Evolutionary conservation across 2,329 filamentous ascomycete species (phyloP).

Genomic region (Beauveria rudraprayagi): DNA sequence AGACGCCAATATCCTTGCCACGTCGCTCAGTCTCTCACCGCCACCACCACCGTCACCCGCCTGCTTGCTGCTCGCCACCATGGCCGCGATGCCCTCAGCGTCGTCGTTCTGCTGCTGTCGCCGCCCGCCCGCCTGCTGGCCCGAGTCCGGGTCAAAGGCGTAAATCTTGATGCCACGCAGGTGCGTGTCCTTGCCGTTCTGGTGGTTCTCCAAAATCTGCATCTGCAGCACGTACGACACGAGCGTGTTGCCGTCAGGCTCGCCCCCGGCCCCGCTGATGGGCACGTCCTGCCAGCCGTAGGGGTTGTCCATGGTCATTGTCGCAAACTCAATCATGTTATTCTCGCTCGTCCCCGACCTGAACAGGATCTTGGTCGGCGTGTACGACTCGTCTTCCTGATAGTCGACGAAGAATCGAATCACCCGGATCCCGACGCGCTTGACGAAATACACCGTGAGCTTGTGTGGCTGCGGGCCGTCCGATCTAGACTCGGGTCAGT

Average conservation of each 20-base stretch:
- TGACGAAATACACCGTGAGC: conserved; percentile 79
- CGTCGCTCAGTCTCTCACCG: conserved; percentile 19
- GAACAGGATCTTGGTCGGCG: conserved; percentile 85
- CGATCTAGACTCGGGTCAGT: conserved; percentile 41
- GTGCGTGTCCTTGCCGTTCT: conserved; percentile 99
- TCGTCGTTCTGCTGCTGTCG: conserved; percentile 23
- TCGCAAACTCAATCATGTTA: conserved; percentile 80
- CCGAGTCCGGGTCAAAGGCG: conserved; percentile 44
- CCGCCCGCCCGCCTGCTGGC: conserved; percentile 19
- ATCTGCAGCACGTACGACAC: conserved; percentile 87
- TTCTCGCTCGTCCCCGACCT: conserved; percentile 86
- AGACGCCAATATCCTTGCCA: conserved; percentile 21
- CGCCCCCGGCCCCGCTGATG: conserved; percentile 44
- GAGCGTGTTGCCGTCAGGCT: conserved; percentile 63
- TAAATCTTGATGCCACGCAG: conserved; percentile 87
- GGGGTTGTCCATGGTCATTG: conserved; percentile 69
- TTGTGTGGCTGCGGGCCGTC: conserved; percentile 79
- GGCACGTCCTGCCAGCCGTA: conserved; percentile 88
- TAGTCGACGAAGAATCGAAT: conserved; percentile 87
- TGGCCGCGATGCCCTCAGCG: conserved; percentile 9
- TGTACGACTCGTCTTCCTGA: conserved; percentile 89
- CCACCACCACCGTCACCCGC: background rate
- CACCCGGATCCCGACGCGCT: conserved; percentile 68
- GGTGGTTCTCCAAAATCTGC: conserved; percentile 89
- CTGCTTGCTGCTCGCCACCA: background rate